A percentile compares a stretch with the other conserved stretches of the same genome.
Conservation (phyloP, 1,284 basidiomycete species). For the Cryptococcus hybrid region DNA sequence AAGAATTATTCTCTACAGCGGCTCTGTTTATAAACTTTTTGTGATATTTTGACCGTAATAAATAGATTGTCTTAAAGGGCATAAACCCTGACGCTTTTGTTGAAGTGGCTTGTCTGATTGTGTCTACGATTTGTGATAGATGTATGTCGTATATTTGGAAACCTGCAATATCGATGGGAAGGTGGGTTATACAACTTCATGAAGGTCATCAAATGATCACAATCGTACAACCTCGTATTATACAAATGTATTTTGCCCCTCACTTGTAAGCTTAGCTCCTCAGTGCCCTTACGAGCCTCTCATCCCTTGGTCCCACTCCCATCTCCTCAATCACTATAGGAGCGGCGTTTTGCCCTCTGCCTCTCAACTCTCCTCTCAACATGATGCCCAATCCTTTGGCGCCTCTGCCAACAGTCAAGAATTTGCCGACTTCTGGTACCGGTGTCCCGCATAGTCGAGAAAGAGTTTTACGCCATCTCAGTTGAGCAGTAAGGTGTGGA, state of each 20-base stretch:
- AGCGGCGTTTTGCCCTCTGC: constrained; percentile 26
- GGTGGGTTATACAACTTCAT: too few relatives aligned
- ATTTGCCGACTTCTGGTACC: constrained; percentile 30
- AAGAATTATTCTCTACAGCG: too few relatives aligned
- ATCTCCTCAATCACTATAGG: constrained; percentile 38
- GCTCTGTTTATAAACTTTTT: too few relatives aligned
- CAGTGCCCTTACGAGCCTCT: constrained; percentile 9
- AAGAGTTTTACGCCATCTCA: constrained; percentile 48
- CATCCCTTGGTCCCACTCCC: constrained; percentile 25
- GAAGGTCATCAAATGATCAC: too few relatives aligned
- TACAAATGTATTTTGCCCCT: too few relatives aligned
- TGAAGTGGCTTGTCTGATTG: too few relatives aligned
- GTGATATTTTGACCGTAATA: too few relatives aligned
- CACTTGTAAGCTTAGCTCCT: neutral
- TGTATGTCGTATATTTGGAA: too few relatives aligned
- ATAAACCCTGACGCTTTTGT: too few relatives aligned
- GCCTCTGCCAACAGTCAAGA: constrained; percentile 45
- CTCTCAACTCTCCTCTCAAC: constrained; percentile 43
- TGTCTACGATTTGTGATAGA: too few relatives aligned
- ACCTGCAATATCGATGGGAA: neutral
- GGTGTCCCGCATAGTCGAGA: constrained; percentile 34
- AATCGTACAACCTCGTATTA: too few relatives aligned
- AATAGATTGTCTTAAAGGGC: too few relatives aligned
- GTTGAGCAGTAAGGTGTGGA: constrained; percentile 40
- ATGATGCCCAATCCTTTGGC: constrained; percentile 48